phyloP scores from a whole-genome alignment of 1,139 yeast genomes.

The Meyerozyma smithsonii region DNA sequence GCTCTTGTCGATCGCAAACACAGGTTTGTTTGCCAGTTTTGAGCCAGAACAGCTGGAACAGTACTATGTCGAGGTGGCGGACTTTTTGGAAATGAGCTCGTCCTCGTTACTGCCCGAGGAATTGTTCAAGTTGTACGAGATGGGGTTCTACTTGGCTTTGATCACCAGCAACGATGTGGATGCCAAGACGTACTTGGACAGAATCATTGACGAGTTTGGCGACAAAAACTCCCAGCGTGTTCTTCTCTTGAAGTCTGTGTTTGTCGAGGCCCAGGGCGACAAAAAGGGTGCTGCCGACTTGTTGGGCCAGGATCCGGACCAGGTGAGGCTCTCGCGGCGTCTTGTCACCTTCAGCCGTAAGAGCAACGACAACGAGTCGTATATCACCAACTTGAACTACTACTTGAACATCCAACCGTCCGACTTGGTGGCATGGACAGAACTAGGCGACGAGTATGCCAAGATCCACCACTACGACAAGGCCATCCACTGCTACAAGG shows the following conservation, averaged over 20 bases:
- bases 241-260: slow-evolving; percentile 52
- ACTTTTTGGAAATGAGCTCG: slow-evolving; percentile 25
- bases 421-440: slow-evolving; percentile 76
- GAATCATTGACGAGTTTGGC: slow-evolving; percentile 62
- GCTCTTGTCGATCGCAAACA: slow-evolving; percentile 15
- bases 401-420: slow-evolving; percentile 58
- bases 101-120: slow-evolving; percentile 42
- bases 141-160: slow-evolving; percentile 65
- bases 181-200: slow-evolving; percentile 62
- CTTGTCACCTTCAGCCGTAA: slow-evolving; percentile 29
- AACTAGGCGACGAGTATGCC: slow-evolving; percentile 60
- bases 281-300: slow-evolving; percentile 28
- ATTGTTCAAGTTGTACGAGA: slow-evolving; percentile 57
- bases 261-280: slow-evolving; percentile 52
- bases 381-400: slow-evolving; percentile 45
- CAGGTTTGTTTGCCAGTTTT: slow-evolving; percentile 15
- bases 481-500: slow-evolving; percentile 65
- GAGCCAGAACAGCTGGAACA: slow-evolving; percentile 15
- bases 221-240: slow-evolving; percentile 48
- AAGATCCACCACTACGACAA: slow-evolving; percentile 60
- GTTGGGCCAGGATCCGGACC: slow-evolving; percentile 33
- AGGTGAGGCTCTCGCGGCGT: slow-evolving; percentile 30
- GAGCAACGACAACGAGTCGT: slow-evolving; percentile 22
- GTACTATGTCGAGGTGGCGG: slow-evolving; percentile 17
- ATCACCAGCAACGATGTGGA: slow-evolving; percentile 64